A percentile compares a stretch with the other conserved stretches of the same genome.
Conservation (phyloP, 2,329 filamentous ascomycete species). For the Scytalidium lignicola region DNA sequence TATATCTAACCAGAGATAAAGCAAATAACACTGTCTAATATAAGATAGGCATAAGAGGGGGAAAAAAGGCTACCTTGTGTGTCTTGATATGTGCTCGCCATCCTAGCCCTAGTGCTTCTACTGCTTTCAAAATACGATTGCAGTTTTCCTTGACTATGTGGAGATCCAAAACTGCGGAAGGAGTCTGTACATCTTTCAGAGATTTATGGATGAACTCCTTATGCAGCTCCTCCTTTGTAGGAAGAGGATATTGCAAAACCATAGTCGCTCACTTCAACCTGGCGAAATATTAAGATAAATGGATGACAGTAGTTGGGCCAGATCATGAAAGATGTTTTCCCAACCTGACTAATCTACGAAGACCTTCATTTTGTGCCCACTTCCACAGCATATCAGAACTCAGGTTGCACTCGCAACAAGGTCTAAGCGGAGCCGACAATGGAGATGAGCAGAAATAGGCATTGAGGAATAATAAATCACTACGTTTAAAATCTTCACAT, state of each 20-base stretch:
- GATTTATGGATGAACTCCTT: slow-evolving; percentile 52
- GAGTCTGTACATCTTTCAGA: slow-evolving; percentile 56
- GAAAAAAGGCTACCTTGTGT: slow-evolving; percentile 56
- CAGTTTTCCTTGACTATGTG: slow-evolving; percentile 65
- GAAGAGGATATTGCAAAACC: slow-evolving; percentile 20
- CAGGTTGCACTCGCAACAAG: neutral
- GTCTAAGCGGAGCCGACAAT: neutral
- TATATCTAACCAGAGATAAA: neutral
- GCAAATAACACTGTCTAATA: too few relatives aligned
- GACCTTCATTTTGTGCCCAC: neutral
- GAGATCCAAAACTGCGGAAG: slow-evolving; percentile 63
- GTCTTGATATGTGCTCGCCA: slow-evolving; percentile 81
- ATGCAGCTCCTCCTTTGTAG: slow-evolving; percentile 32
- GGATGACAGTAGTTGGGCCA: neutral
- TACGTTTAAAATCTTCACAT: too few relatives aligned
- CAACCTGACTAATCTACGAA: neutral
- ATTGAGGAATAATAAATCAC: neutral
- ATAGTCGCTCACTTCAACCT: slow-evolving; percentile 10
- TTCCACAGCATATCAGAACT: slow-evolving; percentile 9
- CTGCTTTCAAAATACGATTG: slow-evolving; percentile 62
- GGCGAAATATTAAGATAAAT: neutral
- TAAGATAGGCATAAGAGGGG: too few relatives aligned
- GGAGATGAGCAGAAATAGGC: neutral
- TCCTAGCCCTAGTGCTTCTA: slow-evolving; percentile 51
- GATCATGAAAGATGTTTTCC: neutral